A percentile compares a stretch with the other conserved stretches of the same genome.
Conservation (phyloP, 768 basidiomycete species). For the Dendrothele bispora region DNA sequence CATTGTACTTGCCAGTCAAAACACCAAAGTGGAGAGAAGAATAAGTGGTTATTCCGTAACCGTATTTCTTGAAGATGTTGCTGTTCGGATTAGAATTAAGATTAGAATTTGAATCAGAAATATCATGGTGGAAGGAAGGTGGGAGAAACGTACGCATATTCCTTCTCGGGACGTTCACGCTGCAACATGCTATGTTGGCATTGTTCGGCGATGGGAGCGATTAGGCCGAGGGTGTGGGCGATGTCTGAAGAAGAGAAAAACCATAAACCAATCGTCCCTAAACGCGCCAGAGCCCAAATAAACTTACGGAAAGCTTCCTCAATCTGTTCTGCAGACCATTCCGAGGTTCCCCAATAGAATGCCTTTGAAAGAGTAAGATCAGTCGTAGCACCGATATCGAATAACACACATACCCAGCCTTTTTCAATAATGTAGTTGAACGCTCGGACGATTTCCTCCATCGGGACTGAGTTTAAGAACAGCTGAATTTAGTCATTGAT, state of each 20-base stretch:
- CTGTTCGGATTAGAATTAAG: conserved; percentile 13
- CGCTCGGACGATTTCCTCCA: conserved; percentile 79
- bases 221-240: conserved; percentile 63
- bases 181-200: conserved; percentile 78
- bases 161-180: conserved; percentile 79
- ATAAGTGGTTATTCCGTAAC: conserved; percentile 69
- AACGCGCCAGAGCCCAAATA: conserved; percentile 8
- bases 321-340: conserved; percentile 74
- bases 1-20: conserved; percentile 83
- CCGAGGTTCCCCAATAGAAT: conserved; percentile 75
- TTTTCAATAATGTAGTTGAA: conserved; percentile 78
- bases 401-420: too few relatives aligned
- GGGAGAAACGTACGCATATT: conserved; percentile 56
- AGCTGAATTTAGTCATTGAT: too few relatives aligned
- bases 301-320: conserved; percentile 61
- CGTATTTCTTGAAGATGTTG: conserved; percentile 64
- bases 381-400: too few relatives aligned
- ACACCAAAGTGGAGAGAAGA: conserved; percentile 74
- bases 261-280: conserved; percentile 27
- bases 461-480: too few relatives aligned
- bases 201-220: conserved; percentile 76
- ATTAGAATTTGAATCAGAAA: too few relatives aligned
- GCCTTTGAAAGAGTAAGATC: too few relatives aligned
- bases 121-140: too few relatives aligned
- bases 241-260: too few relatives aligned